Evolutionary conservation across 495 filamentous ascomycete genomes (phyloP).

Genomic region (Barbatosphaeria neglecta): DNA sequence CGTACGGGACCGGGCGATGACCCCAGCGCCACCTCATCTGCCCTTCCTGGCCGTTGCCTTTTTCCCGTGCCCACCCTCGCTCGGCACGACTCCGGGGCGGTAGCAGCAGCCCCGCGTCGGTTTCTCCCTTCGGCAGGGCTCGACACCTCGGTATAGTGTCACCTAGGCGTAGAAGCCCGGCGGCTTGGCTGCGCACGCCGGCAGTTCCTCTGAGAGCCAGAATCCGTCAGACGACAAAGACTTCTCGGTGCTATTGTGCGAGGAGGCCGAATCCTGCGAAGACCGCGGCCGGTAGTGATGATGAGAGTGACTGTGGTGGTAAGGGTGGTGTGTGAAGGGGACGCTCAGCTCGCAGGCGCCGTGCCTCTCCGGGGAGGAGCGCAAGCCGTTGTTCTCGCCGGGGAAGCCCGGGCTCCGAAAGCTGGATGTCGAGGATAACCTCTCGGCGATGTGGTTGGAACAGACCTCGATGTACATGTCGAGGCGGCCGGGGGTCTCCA

Average conservation of each 20-base stretch:
- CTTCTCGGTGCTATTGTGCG: neutral
- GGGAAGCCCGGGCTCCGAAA: neutral
- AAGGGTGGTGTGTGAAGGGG: neutral
- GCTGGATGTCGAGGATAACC: neutral
- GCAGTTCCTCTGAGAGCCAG: neutral
- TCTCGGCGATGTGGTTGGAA: neutral
- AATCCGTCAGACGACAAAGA: neutral
- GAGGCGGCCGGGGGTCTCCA: neutral
- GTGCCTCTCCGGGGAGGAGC: neutral
- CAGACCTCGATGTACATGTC: neutral
- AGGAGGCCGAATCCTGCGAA: neutral
- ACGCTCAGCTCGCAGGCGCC: neutral
- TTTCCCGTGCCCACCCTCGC: no score
- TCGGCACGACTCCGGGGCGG: no score
- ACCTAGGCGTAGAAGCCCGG: neutral
- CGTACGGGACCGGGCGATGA: no score
- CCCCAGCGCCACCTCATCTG: no score
- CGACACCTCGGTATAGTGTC: no score
- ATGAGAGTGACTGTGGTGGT: no score
- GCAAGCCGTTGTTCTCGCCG: neutral
- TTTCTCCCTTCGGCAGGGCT: no score
- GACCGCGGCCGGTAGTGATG: neutral
- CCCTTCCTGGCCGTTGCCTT: no score
- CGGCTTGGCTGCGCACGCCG: neutral
- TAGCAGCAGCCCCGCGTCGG: no score